Conservation (phyloP, 2,329 filamentous ascomycete species). For the Nothophaeocryptopus gaeumannii region DNA sequence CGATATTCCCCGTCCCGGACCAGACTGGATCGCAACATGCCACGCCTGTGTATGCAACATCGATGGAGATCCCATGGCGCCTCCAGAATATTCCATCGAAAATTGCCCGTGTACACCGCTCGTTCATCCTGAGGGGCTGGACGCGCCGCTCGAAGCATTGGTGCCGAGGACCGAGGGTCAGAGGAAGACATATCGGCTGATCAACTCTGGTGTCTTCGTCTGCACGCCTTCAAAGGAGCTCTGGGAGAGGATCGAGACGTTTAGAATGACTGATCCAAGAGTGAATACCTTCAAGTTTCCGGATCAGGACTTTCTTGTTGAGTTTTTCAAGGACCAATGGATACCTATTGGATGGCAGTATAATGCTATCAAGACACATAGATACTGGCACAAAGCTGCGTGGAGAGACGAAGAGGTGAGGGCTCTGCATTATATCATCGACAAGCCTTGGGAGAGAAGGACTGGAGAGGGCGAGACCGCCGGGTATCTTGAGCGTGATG, state of each 20-base stretch:
- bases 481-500: constrained; percentile 52
- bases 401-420: constrained; percentile 51
- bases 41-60: constrained; percentile 55
- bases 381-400: constrained; percentile 52
- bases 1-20: constrained; percentile 36
- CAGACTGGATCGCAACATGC: constrained; percentile 48
- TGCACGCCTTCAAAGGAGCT: constrained; percentile 45
- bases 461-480: constrained; percentile 43
- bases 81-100: constrained; percentile 45
- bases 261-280: constrained; percentile 40
- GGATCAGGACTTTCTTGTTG: constrained; percentile 54
- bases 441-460: constrained; percentile 54
- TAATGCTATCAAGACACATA: constrained; percentile 55
- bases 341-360: constrained; percentile 47
- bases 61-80: constrained; percentile 51
- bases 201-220: constrained; percentile 54
- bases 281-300: constrained; percentile 50
- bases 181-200: constrained; percentile 37
- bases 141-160: constrained; percentile 35
- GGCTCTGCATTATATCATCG: constrained; percentile 54
- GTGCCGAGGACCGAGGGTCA: constrained; percentile 38
- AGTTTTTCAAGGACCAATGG: constrained; percentile 49
- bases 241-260: constrained; percentile 41
- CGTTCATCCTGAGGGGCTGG: constrained; percentile 36
- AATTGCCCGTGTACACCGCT: constrained; percentile 52